phyloP scores from a whole-genome alignment of 2,329 filamentous ascomycete genomes.

The Phyllosticta citrichinensis region DNA sequence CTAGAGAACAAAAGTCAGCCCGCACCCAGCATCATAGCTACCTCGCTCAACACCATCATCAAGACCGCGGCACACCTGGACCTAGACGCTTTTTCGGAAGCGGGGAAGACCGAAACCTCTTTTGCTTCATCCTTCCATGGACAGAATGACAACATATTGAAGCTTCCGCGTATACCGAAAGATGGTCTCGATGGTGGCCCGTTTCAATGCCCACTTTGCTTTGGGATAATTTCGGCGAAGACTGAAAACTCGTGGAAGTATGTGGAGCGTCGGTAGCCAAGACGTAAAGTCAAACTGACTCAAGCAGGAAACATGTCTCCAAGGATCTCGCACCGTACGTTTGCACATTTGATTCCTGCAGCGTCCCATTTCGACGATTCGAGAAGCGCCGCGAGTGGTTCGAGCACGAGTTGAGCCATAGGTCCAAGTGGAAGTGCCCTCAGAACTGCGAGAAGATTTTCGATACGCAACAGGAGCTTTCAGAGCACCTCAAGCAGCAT shows the following conservation, averaged over 20 bases:
- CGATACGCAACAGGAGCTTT: background rate
- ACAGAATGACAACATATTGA: background rate
- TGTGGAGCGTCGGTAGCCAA: background rate
- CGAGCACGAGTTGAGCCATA: background rate
- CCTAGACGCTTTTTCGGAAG: background rate
- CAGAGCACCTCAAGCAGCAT: too few species aligned
- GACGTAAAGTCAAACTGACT: background rate
- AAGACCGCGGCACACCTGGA: background rate
- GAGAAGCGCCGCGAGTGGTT: slow-evolving; percentile 1
- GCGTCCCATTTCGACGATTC: background rate
- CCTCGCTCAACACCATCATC: background rate
- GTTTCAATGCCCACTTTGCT: slow-evolving; percentile 1
- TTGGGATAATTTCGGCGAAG: background rate
- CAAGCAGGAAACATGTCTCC: background rate
- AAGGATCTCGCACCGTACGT: background rate
- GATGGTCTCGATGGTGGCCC: background rate
- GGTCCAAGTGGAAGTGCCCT: background rate
- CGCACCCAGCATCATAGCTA: background rate
- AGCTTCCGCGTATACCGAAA: background rate
- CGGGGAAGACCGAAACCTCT: background rate
- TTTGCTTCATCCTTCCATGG: background rate
- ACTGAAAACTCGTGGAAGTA: background rate
- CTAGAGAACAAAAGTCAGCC: background rate
- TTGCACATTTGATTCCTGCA: background rate
- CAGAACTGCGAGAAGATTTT: background rate